Evolutionary conservation across 1,284 basidiomycete species (phyloP).

Genomic region (Trametes sp.): DNA sequence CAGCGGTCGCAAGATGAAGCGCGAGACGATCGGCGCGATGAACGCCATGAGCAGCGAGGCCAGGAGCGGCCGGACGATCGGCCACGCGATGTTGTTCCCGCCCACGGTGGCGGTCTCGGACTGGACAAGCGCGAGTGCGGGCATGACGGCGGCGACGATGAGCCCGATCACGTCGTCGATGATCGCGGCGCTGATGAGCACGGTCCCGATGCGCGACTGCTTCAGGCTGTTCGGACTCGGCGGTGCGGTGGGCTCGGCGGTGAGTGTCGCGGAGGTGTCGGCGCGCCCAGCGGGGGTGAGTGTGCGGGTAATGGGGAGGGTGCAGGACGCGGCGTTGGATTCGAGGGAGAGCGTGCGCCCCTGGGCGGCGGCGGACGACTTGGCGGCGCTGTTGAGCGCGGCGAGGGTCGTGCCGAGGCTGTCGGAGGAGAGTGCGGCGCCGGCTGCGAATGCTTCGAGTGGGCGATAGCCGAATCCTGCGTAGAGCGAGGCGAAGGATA

Average conservation of each 20-base stretch:
- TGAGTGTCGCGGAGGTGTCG: background rate
- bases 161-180: conserved; percentile 64
- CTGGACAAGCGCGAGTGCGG: conserved; percentile 40
- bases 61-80: conserved; percentile 49
- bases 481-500: conserved; percentile 46
- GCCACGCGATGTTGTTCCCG: conserved; percentile 40
- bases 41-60: conserved; percentile 46
- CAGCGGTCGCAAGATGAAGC: conserved; percentile 39
- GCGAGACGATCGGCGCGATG: conserved; percentile 38
- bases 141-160: conserved; percentile 56
- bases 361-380: background rate
- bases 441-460: conserved; percentile 57
- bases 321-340: background rate
- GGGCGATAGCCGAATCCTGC: conserved; percentile 40
- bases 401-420: conserved; percentile 64
- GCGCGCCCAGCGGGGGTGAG: background rate
- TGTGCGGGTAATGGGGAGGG: conserved; percentile 1
- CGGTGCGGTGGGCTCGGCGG: background rate
- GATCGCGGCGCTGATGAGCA: conserved; percentile 59
- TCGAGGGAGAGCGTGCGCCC: background rate
- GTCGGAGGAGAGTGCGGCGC: conserved; percentile 58
- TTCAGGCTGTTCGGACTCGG: conserved; percentile 20
- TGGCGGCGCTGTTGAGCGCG: conserved; percentile 45
- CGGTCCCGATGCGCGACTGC: conserved; percentile 54
- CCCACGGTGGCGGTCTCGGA: conserved; percentile 8